Conservation (phyloP, 352 stramenopile genomes). For the Pythium coloratum region DNA sequence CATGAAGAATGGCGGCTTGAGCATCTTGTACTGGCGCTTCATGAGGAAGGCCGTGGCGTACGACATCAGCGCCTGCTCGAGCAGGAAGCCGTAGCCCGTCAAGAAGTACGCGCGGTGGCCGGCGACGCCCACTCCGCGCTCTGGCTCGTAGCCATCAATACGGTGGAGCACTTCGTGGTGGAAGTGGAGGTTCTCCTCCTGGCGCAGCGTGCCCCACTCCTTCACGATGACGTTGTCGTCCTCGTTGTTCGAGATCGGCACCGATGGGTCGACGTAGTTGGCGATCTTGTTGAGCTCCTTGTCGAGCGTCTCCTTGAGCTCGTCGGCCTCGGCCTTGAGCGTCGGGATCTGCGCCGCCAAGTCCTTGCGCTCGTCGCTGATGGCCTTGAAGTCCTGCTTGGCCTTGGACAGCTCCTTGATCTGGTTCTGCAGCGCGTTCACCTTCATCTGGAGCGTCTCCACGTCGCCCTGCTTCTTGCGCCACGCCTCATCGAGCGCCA, state of each 20-base stretch:
- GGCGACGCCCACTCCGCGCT: constrained; percentile 94
- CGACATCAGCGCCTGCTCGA: constrained; percentile 99
- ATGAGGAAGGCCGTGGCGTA: constrained; percentile 98
- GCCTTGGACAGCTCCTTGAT: constrained; percentile 89
- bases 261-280: constrained; percentile 96
- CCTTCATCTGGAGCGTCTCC: constrained; percentile 86
- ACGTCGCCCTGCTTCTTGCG: constrained; percentile 85
- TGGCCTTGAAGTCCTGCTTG: constrained; percentile 84
- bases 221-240: constrained; percentile 95
- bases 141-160: constrained; percentile 99
- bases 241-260: constrained; percentile 97
- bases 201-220: constrained; percentile 69
- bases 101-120: constrained; percentile 99
- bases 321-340: constrained; percentile 81
- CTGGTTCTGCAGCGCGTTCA: constrained; percentile 82
- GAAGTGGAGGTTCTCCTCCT: constrained; percentile 88
- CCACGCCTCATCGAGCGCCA: constrained; percentile 92
- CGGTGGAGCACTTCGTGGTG: constrained; percentile 97
- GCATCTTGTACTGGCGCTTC: constrained; percentile 94
- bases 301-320: constrained; percentile 74
- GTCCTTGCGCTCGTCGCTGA: constrained; percentile 81
- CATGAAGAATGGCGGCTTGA: constrained; percentile 99
- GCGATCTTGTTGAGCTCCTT: constrained; percentile 91
- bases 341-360: constrained; percentile 64
- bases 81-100: constrained; percentile 96